Evolutionary conservation across 2,329 filamentous ascomycete species (phyloP).

Genomic region (Colletotrichum navitas): DNA sequence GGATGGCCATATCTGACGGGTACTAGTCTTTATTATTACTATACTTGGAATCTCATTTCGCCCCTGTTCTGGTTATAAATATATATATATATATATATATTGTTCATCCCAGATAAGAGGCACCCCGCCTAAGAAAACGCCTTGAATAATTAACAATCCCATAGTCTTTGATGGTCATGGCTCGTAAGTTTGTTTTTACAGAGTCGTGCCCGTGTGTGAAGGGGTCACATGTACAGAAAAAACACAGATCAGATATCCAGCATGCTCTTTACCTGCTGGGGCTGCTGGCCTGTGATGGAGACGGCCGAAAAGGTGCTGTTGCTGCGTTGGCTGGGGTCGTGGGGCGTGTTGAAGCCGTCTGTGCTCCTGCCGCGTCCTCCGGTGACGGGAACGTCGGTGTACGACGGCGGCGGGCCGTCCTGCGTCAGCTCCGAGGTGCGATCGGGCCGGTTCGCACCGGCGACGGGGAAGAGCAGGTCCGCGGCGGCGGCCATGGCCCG

Average conservation of each 20-base stretch:
- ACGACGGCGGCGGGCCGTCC: slow-evolving; percentile 59
- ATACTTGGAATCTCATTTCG: neutral
- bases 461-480: slow-evolving; percentile 64
- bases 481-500: slow-evolving; percentile 59
- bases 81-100: no score
- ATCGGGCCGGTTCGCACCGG: slow-evolving; percentile 48
- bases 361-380: slow-evolving; percentile 15
- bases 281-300: slow-evolving; percentile 59
- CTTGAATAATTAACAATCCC: neutral
- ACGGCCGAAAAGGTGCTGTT: slow-evolving; percentile 61
- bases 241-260: slow-evolving; percentile 60
- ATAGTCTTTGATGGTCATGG: slow-evolving; percentile 15
- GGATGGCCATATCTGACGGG: neutral
- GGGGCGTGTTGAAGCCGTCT: neutral
- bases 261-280: slow-evolving; percentile 71
- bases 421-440: slow-evolving; percentile 56
- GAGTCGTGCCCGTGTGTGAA: neutral
- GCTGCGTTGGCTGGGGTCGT: slow-evolving; percentile 54
- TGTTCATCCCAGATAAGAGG: neutral
- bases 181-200: slow-evolving; percentile 23
- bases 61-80: no score
- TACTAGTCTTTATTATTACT: slow-evolving; percentile 25
- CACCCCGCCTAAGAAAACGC: neutral
- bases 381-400: slow-evolving; percentile 46
- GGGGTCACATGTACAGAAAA: no score